Base-by-base conservation (phyloP, 805 yeast genomes). In the Yarrowia sp. region DNA sequence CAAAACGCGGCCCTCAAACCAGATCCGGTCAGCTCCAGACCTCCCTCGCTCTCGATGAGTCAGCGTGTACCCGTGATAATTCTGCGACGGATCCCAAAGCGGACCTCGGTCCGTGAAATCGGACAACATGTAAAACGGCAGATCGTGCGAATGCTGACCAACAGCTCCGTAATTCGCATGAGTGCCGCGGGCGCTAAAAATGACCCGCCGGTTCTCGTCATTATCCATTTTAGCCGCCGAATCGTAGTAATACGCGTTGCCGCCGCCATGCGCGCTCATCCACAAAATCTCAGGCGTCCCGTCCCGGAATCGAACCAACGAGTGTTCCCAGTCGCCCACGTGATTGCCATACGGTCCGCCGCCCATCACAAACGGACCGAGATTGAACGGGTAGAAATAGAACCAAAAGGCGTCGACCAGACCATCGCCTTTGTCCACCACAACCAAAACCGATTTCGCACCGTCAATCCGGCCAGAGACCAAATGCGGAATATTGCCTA, bases 241-340 rank as follows among this genome's bases (percentile, higher is more conserved):
- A n/a, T 84, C 82, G 76, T 87, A 93, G 70, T 83, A 82, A 75
- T 89, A 94, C 0, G 97, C 97, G 38, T 92, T 89, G 9, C 99
- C 99, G 13, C 98, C 98, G 1, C 98, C 97, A 77, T 94, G 99
- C 0, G 98, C 98, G 36, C 96, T 88, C 96, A 95, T 90, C 98
- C 98, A 94, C 20, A 93, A 86, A 66, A 89, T 84, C 13, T 87
- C 82, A 0, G 99, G 98, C 68, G 82, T 79, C 0, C 97, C 97
- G 2, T 88, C 83, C 73, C 87, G 85, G 75, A 91, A 94, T 33
- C 99, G 81, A 14, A 92, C 94, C 42, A 94, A 79, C 0, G 96
- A 87, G 76, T 94, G 99, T 73, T 94, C 99, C 99, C 99, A 94
- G 79, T 94, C 99, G 8, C 98, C 99, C 40, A 95, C 87, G 75